Evolutionary conservation across 192 early-diverging fungal species (phyloP).

Genomic region (Mortierella claussenii): DNA sequence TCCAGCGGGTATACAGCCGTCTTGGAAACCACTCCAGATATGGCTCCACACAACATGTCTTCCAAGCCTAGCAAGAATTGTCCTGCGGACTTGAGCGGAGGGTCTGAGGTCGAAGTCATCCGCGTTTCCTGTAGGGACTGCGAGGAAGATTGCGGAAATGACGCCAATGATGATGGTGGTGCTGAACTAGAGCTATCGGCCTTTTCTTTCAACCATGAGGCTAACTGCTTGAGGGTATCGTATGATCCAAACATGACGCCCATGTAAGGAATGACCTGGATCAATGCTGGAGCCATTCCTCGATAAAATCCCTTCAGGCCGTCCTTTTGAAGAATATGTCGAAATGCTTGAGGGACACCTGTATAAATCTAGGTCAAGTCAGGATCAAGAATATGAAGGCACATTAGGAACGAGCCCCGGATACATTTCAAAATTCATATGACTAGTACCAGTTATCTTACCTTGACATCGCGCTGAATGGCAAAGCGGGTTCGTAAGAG

Average conservation of each 20-base stretch:
- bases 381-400: neutral
- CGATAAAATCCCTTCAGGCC: conserved; percentile 88
- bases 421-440: too few species aligned
- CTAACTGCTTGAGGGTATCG: conserved; percentile 63
- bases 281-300: conserved; percentile 80
- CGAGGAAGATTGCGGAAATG: too few species aligned
- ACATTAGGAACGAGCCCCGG: too few species aligned
- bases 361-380: conserved; percentile 64
- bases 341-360: conserved; percentile 70
- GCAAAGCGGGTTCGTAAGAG: conserved; percentile 95
- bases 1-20: conserved; percentile 92
- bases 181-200: neutral
- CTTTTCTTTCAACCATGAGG: conserved; percentile 47
- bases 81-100: neutral
- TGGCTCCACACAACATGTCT: conserved; percentile 82
- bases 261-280: conserved; percentile 97
- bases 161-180: too few species aligned
- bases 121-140: neutral
- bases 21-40: conserved; percentile 86
- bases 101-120: conserved; percentile 6
- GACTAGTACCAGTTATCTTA: conserved; percentile 1
- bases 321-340: conserved; percentile 74
- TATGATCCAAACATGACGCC: conserved; percentile 90
- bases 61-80: conserved; percentile 48
- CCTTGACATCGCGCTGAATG: conserved; percentile 72